Conservation (phyloP, 768 basidiomycete genomes). For the Lanmaoa rubissima region DNA sequence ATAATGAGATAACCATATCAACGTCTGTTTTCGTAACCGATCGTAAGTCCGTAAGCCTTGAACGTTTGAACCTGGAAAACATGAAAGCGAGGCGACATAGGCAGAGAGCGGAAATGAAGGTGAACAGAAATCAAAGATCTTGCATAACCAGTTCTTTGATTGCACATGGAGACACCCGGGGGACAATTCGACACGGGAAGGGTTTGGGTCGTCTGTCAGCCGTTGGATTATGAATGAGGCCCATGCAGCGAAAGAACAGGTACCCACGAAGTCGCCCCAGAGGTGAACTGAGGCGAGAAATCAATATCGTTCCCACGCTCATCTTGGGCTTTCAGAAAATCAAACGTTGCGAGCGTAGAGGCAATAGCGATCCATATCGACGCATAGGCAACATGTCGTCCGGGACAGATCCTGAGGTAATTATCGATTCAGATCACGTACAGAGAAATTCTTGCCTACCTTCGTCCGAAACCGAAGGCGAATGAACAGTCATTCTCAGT, state of each 20-base stretch:
- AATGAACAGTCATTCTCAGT: conserved; percentile 3
- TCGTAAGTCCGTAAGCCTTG: neutral
- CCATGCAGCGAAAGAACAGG: neutral
- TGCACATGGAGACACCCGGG: conserved; percentile 11
- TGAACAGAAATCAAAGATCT: conserved; percentile 1
- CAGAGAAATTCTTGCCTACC: conserved; percentile 8
- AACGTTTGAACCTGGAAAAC: neutral
- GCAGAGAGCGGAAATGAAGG: neutral
- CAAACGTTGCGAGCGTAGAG: conserved; percentile 24
- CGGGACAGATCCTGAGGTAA: conserved; percentile 22
- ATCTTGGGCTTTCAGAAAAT: conserved; percentile 24
- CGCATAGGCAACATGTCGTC: conserved; percentile 19
- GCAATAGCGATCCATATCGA: conserved; percentile 28
- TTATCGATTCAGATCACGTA: neutral
- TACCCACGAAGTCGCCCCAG: conserved; percentile 21
- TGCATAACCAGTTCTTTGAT: conserved; percentile 14
- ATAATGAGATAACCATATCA: neutral
- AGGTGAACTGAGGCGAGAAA: conserved; percentile 22
- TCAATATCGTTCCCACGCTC: conserved; percentile 23
- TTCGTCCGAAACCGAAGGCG: conserved; percentile 28
- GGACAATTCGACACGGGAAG: conserved; percentile 23
- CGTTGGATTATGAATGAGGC: neutral
- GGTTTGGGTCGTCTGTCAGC: conserved; percentile 19
- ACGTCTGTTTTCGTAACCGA: neutral
- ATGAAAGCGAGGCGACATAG: neutral